phyloP scores from a whole-genome alignment of 2,329 filamentous ascomycete species.

The Cordyceps militaris region DNA sequence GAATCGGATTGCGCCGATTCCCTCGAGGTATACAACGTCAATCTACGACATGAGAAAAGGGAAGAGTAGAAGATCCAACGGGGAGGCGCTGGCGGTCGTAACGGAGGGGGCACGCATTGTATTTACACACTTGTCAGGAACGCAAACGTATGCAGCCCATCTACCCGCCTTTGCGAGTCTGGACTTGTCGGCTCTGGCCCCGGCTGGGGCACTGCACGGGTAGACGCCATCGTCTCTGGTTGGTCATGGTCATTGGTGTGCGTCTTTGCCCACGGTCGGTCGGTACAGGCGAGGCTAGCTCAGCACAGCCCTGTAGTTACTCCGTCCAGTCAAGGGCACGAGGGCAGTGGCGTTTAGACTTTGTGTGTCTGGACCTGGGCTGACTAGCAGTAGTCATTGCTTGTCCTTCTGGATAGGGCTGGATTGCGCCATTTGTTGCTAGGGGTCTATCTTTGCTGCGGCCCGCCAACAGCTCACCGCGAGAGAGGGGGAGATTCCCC shows the following conservation, averaged over 20 bases:
- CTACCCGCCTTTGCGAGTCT: no score
- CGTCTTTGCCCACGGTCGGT: neutral
- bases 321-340: no score
- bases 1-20: no score
- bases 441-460: neutral
- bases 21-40: no score
- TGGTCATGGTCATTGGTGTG: neutral
- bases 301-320: neutral
- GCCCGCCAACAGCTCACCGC: neutral
- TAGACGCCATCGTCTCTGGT: slow-evolving; percentile 1
- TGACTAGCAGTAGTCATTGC: no score
- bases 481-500: neutral
- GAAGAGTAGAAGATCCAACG: no score
- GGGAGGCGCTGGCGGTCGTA: neutral
- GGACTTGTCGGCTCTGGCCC: neutral
- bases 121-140: neutral
- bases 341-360: neutral
- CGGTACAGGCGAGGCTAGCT: neutral
- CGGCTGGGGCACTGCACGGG: neutral
- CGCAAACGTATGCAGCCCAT: neutral
- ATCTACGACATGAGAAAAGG: neutral
- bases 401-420: neutral
- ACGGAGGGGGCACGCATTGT: neutral
- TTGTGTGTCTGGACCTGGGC: neutral
- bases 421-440: slow-evolving; percentile 3